Evolutionary conservation across 1,284 basidiomycete genomes (phyloP).

Genomic region (Cutaneotrichosporon cavernicola): DNA sequence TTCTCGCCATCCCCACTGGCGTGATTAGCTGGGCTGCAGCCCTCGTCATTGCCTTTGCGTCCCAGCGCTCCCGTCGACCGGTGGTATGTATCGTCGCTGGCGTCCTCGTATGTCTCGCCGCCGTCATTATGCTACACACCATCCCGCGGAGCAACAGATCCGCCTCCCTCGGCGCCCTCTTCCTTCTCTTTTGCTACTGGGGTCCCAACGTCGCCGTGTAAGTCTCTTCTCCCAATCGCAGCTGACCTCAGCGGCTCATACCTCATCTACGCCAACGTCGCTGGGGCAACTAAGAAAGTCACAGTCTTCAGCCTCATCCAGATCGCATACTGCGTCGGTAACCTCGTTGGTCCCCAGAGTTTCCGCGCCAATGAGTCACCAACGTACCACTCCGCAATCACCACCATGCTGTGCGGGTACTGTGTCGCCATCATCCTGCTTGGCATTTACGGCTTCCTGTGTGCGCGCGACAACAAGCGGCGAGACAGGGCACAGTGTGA

Average conservation of each 20-base stretch:
- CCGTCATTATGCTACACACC: slow-evolving; percentile 26
- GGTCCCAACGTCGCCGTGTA: slow-evolving; percentile 25
- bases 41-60: slow-evolving; percentile 31
- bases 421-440: slow-evolving; percentile 28
- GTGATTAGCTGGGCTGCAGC: slow-evolving; percentile 38
- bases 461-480: slow-evolving; percentile 28
- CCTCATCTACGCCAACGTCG: slow-evolving; percentile 35
- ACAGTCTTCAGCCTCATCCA: slow-evolving; percentile 34
- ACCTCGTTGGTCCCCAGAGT: slow-evolving; percentile 34
- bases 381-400: slow-evolving; percentile 28
- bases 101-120: slow-evolving; percentile 18
- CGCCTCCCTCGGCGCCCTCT: slow-evolving; percentile 33
- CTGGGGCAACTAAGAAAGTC: slow-evolving; percentile 38
- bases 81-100: slow-evolving; percentile 24
- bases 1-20: slow-evolving; percentile 42
- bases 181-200: slow-evolving; percentile 32
- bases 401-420: slow-evolving; percentile 35
- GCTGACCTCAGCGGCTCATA: slow-evolving; percentile 12
- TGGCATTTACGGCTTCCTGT: slow-evolving; percentile 22
- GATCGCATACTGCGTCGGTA: slow-evolving; percentile 30
- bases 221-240: background rate
- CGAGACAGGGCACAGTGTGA: slow-evolving; percentile 20
- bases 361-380: slow-evolving; percentile 33
- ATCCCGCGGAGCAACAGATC: slow-evolving; percentile 32
- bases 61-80: slow-evolving; percentile 26